phyloP scores from a whole-genome alignment of 2,329 filamentous ascomycete species.

The Alternaria hordeiaustralica region DNA sequence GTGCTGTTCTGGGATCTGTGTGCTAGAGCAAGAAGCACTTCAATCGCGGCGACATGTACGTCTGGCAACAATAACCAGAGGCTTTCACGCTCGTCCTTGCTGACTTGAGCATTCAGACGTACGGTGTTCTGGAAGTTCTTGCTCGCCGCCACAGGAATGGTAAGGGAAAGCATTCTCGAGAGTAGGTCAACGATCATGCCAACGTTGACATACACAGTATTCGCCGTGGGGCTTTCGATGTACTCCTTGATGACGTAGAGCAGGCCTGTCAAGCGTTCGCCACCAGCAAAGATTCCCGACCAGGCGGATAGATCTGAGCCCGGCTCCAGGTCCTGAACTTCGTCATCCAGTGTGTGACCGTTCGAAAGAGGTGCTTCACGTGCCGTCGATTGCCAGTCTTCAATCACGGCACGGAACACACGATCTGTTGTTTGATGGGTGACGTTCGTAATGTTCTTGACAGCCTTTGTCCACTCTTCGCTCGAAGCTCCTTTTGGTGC shows the following conservation, averaged over 20 bases:
- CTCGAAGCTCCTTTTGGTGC: constrained; percentile 78
- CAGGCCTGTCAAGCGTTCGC: constrained; percentile 71
- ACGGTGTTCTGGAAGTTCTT: constrained; percentile 48
- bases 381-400: constrained; percentile 78
- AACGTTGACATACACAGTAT: constrained; percentile 70
- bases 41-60: constrained; percentile 75
- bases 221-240: constrained; percentile 68
- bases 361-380: constrained; percentile 44
- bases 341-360: constrained; percentile 36
- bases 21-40: constrained; percentile 65
- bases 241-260: constrained; percentile 70
- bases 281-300: constrained; percentile 76
- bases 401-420: constrained; percentile 77
- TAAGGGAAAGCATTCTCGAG: constrained; percentile 72
- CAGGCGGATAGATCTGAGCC: constrained; percentile 67
- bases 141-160: constrained; percentile 56
- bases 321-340: constrained; percentile 49
- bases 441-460: constrained; percentile 67
- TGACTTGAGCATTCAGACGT: constrained; percentile 74
- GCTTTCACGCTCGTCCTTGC: constrained; percentile 80
- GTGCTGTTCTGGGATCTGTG: constrained; percentile 65
- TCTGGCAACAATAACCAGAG: constrained; percentile 76
- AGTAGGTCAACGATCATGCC: constrained; percentile 72
- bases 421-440: constrained; percentile 76
- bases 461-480: constrained; percentile 77